Evolutionary conservation across 1,284 basidiomycete genomes (phyloP).

Genomic region (Fomes fomentarius): DNA sequence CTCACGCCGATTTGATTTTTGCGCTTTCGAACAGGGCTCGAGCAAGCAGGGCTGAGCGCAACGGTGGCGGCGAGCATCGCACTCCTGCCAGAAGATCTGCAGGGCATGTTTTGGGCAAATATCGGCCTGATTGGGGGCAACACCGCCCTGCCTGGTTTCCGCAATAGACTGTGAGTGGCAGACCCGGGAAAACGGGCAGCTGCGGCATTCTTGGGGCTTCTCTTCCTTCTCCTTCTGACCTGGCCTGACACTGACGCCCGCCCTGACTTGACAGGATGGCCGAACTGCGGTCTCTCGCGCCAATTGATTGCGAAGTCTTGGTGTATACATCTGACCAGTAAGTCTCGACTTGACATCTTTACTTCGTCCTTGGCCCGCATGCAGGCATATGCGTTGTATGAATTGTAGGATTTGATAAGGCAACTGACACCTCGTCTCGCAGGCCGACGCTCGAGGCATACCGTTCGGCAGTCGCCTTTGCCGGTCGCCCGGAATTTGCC

Average conservation of each 20-base stretch:
- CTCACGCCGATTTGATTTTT: slow-evolving; percentile 17
- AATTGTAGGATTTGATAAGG: background rate
- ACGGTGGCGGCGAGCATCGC: slow-evolving; percentile 79
- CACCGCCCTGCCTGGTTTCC: slow-evolving; percentile 76
- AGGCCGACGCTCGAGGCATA: slow-evolving; percentile 82
- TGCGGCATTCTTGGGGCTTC: too few species aligned
- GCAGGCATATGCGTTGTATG: background rate
- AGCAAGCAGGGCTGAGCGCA: slow-evolving; percentile 79
- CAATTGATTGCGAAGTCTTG: slow-evolving; percentile 72
- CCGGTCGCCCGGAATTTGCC: slow-evolving; percentile 53
- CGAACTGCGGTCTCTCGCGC: slow-evolving; percentile 81
- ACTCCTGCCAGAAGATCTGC: slow-evolving; percentile 74
- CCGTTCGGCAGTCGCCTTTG: slow-evolving; percentile 65
- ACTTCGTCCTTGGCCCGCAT: background rate
- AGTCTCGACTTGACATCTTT: slow-evolving; percentile 33
- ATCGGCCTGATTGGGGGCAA: slow-evolving; percentile 90
- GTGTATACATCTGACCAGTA: slow-evolving; percentile 78
- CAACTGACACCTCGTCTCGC: slow-evolving; percentile 11
- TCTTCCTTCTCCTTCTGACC: slow-evolving; percentile 7
- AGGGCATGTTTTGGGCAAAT: slow-evolving; percentile 93
- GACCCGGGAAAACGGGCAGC: background rate
- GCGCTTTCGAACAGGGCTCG: slow-evolving; percentile 57
- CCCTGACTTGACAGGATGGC: slow-evolving; percentile 44
- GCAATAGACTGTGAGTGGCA: slow-evolving; percentile 68
- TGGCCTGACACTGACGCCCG: slow-evolving; percentile 5